phyloP scores from a whole-genome alignment of 108 stramenopile genomes.

The Cyclotella sp. region DNA sequence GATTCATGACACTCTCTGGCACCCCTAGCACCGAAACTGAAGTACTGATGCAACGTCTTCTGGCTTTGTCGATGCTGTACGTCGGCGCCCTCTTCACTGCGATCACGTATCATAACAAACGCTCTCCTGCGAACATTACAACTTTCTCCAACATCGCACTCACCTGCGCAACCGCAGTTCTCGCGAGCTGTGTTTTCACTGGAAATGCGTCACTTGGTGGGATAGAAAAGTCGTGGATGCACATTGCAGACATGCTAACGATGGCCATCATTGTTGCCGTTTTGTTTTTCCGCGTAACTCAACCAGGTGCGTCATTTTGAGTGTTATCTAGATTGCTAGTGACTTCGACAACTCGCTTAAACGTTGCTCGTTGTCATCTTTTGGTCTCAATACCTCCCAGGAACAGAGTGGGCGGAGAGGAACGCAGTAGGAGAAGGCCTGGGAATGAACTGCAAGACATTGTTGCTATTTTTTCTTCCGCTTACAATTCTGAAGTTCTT shows the following conservation, averaged over 20 bases:
- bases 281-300: constrained; percentile 5
- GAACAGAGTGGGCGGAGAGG: constrained; percentile 43
- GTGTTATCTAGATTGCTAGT: background rate
- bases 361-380: background rate
- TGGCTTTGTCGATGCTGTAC: constrained; percentile 41
- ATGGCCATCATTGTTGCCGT: constrained; percentile 20
- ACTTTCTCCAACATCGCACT: constrained; percentile 44
- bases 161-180: constrained; percentile 39
- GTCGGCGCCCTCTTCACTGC: constrained; percentile 39
- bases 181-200: constrained; percentile 36
- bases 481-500: constrained; percentile 34
- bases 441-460: constrained; percentile 52
- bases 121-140: constrained; percentile 41
- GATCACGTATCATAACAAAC: constrained; percentile 53
- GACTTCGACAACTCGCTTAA: background rate
- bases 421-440: constrained; percentile 35
- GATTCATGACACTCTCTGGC: constrained; percentile 14
- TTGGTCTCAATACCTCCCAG: background rate
- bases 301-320: constrained; percentile 2
- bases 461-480: constrained; percentile 34
- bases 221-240: constrained; percentile 51
- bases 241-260: constrained; percentile 49
- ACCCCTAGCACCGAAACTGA: constrained; percentile 45
- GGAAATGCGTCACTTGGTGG: constrained; percentile 53
- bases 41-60: constrained; percentile 26